Conservation (phyloP, 225 moss, liverwort and hornwort species). For the Antitrichia curtipendula region DNA sequence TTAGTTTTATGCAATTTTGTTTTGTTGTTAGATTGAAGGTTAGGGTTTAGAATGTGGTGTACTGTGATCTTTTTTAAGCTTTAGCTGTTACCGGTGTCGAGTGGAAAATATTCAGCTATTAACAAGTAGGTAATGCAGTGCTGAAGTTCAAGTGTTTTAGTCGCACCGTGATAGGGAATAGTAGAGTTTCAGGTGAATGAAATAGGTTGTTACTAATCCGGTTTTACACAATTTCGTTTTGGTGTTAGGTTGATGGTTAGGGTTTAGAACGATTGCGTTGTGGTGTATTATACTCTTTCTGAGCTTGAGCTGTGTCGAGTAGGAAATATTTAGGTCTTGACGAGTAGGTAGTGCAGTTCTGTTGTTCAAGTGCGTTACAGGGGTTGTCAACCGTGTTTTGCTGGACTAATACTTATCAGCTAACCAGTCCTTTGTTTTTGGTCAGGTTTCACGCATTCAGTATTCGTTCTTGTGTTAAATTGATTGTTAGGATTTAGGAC, state of each 20-base stretch:
- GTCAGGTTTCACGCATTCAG: slow-evolving; percentile 17
- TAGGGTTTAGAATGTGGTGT: neutral
- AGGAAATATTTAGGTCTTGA: neutral
- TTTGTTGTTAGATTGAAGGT: neutral
- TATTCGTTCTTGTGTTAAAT: neutral
- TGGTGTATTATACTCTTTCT: neutral
- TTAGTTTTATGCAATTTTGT: neutral
- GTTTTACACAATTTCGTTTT: neutral
- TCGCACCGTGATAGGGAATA: neutral
- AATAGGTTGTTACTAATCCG: neutral
- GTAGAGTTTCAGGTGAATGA: neutral
- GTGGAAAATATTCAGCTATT: neutral
- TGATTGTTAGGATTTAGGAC: neutral
- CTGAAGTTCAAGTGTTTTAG: neutral
- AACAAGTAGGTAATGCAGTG: neutral
- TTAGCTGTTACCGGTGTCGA: neutral
- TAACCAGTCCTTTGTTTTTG: neutral
- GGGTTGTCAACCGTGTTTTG: neutral
- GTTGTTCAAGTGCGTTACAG: neutral
- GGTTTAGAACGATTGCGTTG: neutral
- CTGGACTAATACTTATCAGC: neutral
- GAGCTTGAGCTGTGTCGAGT: neutral
- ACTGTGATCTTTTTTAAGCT: neutral
- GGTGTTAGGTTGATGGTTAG: neutral
- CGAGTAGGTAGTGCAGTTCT: neutral